Conservation (phyloP, 306 rosid genomes). For the Clitoria ternatea region DNA sequence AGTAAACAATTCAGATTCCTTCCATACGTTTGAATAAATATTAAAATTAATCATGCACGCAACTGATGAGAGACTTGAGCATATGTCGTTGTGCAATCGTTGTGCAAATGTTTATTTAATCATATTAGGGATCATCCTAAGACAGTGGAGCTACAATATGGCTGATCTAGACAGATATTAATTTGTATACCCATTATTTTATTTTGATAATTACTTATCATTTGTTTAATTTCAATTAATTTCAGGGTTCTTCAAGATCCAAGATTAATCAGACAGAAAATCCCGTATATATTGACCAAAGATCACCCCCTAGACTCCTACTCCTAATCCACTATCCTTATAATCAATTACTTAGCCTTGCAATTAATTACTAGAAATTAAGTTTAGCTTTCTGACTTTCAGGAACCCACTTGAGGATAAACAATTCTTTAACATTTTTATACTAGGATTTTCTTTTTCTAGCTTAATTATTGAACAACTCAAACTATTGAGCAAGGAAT, state of each 20-base stretch:
- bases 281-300: constrained; percentile 29
- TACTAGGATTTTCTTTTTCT: neutral
- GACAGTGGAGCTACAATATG: constrained; percentile 27
- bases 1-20: constrained; percentile 26
- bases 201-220: constrained; percentile 7
- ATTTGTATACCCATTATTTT: constrained; percentile 16
- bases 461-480: constrained; percentile 15
- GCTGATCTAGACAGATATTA: constrained; percentile 23
- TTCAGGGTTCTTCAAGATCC: constrained; percentile 33
- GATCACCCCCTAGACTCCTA: constrained; percentile 31
- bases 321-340: constrained; percentile 21
- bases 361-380: constrained; percentile 3
- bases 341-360: constrained; percentile 18
- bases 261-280: constrained; percentile 22
- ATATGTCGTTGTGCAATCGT: neutral
- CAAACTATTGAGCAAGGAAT: constrained; percentile 17
- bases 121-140: neutral
- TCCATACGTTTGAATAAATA: neutral
- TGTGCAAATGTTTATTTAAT: neutral
- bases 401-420: constrained; percentile 21
- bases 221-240: constrained; percentile 16
- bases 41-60: neutral
- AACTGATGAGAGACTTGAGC: neutral
- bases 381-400: constrained; percentile 9
- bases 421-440: neutral